Percentiles rank a stretch among this genome's conserved stretches.
phyloP scores from a whole-genome alignment of 2,329 filamentous ascomycete species.

The Cylindrodendrum hubeiense region DNA sequence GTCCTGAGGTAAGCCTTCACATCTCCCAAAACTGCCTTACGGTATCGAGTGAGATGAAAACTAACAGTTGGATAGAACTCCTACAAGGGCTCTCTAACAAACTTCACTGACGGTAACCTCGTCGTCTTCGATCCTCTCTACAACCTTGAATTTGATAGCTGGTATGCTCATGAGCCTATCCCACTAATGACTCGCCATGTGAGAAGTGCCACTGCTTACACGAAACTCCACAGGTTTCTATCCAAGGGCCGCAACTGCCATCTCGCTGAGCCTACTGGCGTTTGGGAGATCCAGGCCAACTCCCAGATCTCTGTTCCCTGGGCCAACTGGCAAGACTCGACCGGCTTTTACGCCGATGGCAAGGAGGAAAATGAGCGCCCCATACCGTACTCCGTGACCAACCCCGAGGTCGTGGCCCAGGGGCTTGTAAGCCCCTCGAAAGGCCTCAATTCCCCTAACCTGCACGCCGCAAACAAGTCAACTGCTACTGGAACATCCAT shows the following conservation, averaged over 20 bases:
- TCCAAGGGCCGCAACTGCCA: slow-evolving; percentile 22
- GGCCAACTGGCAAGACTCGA: slow-evolving; percentile 19
- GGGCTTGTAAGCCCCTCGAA: slow-evolving; percentile 8
- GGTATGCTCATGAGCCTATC: neutral
- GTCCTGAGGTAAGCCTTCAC: slow-evolving; percentile 7
- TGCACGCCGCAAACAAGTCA: slow-evolving; percentile 19
- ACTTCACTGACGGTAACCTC: slow-evolving; percentile 6
- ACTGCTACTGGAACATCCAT: slow-evolving; percentile 19
- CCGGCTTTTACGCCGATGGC: slow-evolving; percentile 18
- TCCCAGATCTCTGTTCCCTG: slow-evolving; percentile 12
- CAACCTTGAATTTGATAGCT: slow-evolving; percentile 21
- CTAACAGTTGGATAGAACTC: slow-evolving; percentile 7
- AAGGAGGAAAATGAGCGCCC: slow-evolving; percentile 19
- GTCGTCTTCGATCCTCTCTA: slow-evolving; percentile 15
- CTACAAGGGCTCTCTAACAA: slow-evolving; percentile 10
- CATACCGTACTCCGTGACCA: slow-evolving; percentile 16
- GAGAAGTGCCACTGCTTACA: neutral
- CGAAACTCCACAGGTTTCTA: slow-evolving; percentile 7
- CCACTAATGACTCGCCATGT: neutral
- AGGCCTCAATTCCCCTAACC: slow-evolving; percentile 17
- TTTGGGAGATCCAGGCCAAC: slow-evolving; percentile 21
- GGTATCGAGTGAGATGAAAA: neutral
- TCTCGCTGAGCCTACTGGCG: slow-evolving; percentile 17
- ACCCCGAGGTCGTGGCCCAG: slow-evolving; percentile 18
- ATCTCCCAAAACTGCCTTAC: no score